Conservation (phyloP, 805 yeast genomes). For the Kregervanrija fluxuum region DNA sequence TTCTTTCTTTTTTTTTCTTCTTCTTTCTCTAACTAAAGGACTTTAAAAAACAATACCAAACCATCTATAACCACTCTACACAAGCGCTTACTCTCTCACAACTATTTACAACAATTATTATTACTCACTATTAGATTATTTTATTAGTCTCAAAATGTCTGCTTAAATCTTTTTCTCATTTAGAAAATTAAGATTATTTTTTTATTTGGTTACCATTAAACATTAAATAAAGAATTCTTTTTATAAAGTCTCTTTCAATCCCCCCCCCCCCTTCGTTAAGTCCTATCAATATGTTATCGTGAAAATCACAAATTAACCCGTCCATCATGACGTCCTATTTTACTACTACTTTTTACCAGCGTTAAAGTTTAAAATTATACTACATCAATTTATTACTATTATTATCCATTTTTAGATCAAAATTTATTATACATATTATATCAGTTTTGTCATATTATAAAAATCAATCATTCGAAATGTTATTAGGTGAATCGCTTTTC, state of each 20-base stretch:
- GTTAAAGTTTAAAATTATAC: not conserved
- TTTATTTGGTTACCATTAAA: conserved; percentile 1
- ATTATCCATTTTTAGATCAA: not conserved
- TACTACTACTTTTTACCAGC: not conserved
- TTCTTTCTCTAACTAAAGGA: not conserved
- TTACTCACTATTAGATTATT: conserved; percentile 1
- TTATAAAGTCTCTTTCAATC: conserved; percentile 8
- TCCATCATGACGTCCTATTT: conserved; percentile 21
- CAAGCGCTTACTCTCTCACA: conserved; percentile 7
- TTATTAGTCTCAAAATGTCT: conserved; percentile 13
- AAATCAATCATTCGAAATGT: conserved; percentile 16
- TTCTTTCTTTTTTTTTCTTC: not conserved
- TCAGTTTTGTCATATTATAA: conserved; percentile 1
- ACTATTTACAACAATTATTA: not conserved
- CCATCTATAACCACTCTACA: not conserved
- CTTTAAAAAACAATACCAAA: not conserved
- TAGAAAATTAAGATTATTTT: conserved; percentile 1
- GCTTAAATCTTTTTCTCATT: conserved; percentile 11
- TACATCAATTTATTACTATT: conserved; percentile 2
- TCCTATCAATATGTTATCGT: conserved; percentile 19
- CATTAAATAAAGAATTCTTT: conserved; percentile 14
- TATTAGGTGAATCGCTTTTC: conserved; percentile 29
- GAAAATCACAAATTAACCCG: conserved; percentile 12
- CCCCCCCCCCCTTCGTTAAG: conserved; percentile 5
- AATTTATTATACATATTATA: not conserved